These are phyloP conservation scores for Citrus maxima DNA, from an alignment of 345 rosid species.

Conservation along the genomic window DNA sequence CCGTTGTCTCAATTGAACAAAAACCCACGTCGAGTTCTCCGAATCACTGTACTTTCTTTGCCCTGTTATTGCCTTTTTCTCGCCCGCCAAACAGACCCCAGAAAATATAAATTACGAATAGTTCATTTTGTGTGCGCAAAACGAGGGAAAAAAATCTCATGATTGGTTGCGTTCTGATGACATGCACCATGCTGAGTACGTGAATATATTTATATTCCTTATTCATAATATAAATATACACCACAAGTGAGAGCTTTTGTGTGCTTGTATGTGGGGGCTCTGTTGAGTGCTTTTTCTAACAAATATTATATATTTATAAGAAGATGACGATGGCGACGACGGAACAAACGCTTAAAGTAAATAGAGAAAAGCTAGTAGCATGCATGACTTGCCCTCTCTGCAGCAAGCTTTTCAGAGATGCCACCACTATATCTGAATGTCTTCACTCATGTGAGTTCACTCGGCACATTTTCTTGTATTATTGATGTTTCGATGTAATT, in stretches of 20 bases:
- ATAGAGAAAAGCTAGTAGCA: constrained; percentile 24
- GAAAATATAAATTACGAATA: not conserved
- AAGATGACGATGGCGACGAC: constrained; percentile 10
- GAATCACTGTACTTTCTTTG: not conserved
- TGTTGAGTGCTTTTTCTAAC: not conserved
- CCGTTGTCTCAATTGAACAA: constrained; percentile 31
- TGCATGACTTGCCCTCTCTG: constrained; percentile 53
- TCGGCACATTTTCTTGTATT: not conserved
- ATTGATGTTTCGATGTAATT: not conserved
- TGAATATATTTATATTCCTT: constrained; percentile 4
- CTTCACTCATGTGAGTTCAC: constrained; percentile 46
- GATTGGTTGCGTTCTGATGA: constrained; percentile 9
- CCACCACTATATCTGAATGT: constrained; percentile 56
- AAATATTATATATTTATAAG: too few relatives aligned
- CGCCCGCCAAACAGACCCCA: constrained; percentile 16
- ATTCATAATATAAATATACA: not conserved
- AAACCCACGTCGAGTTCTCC: constrained; percentile 14
- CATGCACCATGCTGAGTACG: constrained; percentile 35
- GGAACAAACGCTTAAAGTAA: constrained; percentile 22
- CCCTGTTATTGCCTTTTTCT: not conserved
- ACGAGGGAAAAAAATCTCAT: constrained; percentile 1
- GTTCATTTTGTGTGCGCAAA: not conserved
- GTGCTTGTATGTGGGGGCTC: not conserved
- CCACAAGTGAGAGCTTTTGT: not conserved
- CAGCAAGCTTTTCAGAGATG: constrained; percentile 34